These are phyloP conservation scores for Odontarrhena argentea DNA, from an alignment of 345 rosid genomes.

Conservation along the genomic window DNA sequence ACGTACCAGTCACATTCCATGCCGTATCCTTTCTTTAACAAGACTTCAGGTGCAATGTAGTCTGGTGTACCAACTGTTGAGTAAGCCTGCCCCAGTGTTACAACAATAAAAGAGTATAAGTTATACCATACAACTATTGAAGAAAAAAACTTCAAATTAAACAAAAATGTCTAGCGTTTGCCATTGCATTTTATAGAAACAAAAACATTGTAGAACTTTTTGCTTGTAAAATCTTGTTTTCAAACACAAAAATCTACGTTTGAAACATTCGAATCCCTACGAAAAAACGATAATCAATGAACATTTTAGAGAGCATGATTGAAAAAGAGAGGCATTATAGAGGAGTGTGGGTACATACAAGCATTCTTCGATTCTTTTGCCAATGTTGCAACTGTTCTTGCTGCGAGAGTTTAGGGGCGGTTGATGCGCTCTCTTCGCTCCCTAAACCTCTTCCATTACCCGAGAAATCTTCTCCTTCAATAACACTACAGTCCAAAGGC, in stretches of 20 bases:
- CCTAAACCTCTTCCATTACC: slow-evolving; percentile 48
- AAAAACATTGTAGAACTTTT: no score
- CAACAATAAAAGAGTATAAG: slow-evolving; percentile 8
- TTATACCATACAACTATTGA: not conserved
- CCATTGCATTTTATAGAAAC: no score
- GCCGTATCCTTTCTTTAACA: slow-evolving; percentile 91
- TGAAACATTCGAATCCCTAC: no score
- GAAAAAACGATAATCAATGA: no score
- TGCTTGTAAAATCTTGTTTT: no score
- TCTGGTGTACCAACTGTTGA: slow-evolving; percentile 97
- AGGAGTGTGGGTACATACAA: slow-evolving; percentile 44
- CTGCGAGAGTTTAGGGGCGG: slow-evolving; percentile 71
- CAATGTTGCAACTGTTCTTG: slow-evolving; percentile 88
- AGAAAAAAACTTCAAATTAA: slow-evolving; percentile 10
- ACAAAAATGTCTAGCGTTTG: not conserved
- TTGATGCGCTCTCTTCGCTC: slow-evolving; percentile 44
- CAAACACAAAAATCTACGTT: no score
- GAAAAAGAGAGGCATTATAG: not conserved
- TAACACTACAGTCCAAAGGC: slow-evolving; percentile 83
- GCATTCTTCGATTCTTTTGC: slow-evolving; percentile 94
- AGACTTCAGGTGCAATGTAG: slow-evolving; percentile 92
- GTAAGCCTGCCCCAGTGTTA: slow-evolving; percentile 70
- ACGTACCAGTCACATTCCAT: slow-evolving; percentile 96
- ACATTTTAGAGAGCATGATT: not conserved
- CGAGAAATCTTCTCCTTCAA: slow-evolving; percentile 71